A percentile compares a stretch with the other conserved stretches of the same genome.
Evolutionary conservation across 306 rosid species (phyloP).

Genomic region (Rosa lucieae): DNA sequence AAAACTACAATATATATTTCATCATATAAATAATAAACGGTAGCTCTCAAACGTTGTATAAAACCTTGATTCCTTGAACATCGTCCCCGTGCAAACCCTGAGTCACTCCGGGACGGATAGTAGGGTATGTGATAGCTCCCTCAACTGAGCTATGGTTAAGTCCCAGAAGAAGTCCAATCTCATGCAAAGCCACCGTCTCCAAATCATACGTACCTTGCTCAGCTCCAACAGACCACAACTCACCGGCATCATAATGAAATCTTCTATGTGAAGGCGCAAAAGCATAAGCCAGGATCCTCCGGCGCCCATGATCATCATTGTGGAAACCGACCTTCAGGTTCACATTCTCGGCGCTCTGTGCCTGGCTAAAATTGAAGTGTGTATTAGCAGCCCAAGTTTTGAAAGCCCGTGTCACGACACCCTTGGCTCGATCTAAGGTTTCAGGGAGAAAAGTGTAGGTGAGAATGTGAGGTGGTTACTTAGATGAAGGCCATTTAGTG

Average conservation of each 20-base stretch:
- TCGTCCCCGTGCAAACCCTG: too few relatives aligned
- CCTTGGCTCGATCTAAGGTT: neutral
- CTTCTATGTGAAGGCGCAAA: conserved; percentile 35
- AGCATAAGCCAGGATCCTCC: conserved; percentile 20
- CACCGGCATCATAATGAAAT: conserved; percentile 36
- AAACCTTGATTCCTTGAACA: too few relatives aligned
- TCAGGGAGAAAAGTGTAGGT: neutral
- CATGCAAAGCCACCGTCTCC: too few relatives aligned
- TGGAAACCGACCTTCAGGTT: conserved; percentile 24
- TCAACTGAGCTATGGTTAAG: too few relatives aligned
- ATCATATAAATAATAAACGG: too few relatives aligned
- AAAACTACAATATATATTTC: too few relatives aligned
- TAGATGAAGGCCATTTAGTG: conserved; percentile 25
- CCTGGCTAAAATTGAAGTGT: conserved; percentile 20
- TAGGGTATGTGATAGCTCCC: too few relatives aligned
- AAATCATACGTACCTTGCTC: conserved; percentile 1
- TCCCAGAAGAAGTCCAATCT: too few relatives aligned
- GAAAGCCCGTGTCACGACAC: conserved; percentile 20
- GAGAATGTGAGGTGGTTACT: neutral
- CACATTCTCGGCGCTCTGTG: neutral
- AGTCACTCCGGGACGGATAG: too few relatives aligned
- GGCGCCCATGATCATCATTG: conserved; percentile 17
- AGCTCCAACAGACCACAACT: conserved; percentile 17
- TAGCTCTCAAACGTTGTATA: too few relatives aligned
- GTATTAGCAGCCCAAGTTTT: conserved; percentile 27